Conservation (phyloP, 805 yeast genomes). For the Torulaspora microellipsoides region DNA sequence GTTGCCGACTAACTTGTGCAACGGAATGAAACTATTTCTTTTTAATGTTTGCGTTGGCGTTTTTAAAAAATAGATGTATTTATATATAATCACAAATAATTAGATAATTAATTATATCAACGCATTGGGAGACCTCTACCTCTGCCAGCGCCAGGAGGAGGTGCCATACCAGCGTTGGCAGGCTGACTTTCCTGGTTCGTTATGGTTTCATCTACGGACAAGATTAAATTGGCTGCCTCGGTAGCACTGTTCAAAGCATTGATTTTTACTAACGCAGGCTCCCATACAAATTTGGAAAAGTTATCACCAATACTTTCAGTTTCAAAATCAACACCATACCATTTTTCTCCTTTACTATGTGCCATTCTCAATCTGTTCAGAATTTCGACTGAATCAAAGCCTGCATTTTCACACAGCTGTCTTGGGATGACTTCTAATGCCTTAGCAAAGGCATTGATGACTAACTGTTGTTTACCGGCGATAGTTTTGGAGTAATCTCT, state of each 20-base stretch:
- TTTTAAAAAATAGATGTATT: background rate
- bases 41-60: no score
- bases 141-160: slow-evolving; percentile 49
- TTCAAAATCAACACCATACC: slow-evolving; percentile 92
- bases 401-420: slow-evolving; percentile 98
- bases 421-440: slow-evolving; percentile 96
- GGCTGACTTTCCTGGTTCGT: slow-evolving; percentile 62
- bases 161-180: slow-evolving; percentile 45
- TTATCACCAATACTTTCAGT: slow-evolving; percentile 80
- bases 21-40: slow-evolving; percentile 1
- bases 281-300: slow-evolving; percentile 89
- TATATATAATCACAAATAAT: slow-evolving; percentile 6
- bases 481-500: slow-evolving; percentile 83
- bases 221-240: slow-evolving; percentile 89
- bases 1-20: background rate
- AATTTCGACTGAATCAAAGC: slow-evolving; percentile 94
- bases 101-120: slow-evolving; percentile 7
- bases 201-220: slow-evolving; percentile 95
- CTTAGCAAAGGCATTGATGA: slow-evolving; percentile 87
- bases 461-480: slow-evolving; percentile 93
- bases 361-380: slow-evolving; percentile 86
- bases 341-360: slow-evolving; percentile 87
- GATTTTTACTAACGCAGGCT: slow-evolving; percentile 88
- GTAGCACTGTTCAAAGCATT: slow-evolving; percentile 95
- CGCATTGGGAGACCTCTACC: slow-evolving; percentile 65